A percentile compares a stretch with the other conserved stretches of the same genome.
These are phyloP conservation scores for Fraxinus albicans DNA, from an alignment of 305 asterid species.

Conservation along the genomic window DNA sequence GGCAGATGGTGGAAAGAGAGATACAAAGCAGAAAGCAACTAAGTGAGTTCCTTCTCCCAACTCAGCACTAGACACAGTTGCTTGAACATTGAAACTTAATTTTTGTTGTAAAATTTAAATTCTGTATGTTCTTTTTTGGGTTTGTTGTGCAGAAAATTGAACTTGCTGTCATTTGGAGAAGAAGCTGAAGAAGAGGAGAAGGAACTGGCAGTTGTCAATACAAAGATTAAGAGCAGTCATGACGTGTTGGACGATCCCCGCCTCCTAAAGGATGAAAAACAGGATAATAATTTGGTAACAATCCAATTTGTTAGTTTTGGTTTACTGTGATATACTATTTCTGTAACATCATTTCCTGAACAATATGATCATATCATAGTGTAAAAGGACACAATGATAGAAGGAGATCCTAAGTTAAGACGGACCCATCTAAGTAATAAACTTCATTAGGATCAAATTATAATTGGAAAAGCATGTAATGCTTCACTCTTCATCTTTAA, in stretches of 20 bases:
- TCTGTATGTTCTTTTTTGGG: constrained; percentile 9
- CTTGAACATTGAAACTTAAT: constrained; percentile 2
- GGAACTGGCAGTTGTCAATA: constrained; percentile 61
- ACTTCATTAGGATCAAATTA: constrained; percentile 12
- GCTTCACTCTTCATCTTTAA: not conserved
- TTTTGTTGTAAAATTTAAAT: not conserved
- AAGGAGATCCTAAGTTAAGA: not conserved
- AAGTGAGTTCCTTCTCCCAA: constrained; percentile 51
- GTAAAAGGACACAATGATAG: constrained; percentile 10
- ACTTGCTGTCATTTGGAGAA: constrained; percentile 95
- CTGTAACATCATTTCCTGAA: constrained; percentile 12
- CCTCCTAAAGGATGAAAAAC: constrained; percentile 67
- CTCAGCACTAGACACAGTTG: constrained; percentile 11
- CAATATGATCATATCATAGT: constrained; percentile 4
- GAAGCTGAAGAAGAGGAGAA: constrained; percentile 99
- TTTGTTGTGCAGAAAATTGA: constrained; percentile 65
- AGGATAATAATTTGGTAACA: constrained; percentile 50
- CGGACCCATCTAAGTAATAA: not conserved
- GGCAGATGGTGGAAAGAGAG: constrained; percentile 44
- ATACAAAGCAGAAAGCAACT: constrained; percentile 57
- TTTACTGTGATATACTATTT: not conserved
- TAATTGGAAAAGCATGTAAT: constrained; percentile 4
- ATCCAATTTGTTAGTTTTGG: constrained; percentile 6
- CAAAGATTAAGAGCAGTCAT: constrained; percentile 86
- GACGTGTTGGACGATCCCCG: constrained; percentile 96